Conservation (phyloP, 768 basidiomycete genomes). For the Amanita brunnescens region DNA sequence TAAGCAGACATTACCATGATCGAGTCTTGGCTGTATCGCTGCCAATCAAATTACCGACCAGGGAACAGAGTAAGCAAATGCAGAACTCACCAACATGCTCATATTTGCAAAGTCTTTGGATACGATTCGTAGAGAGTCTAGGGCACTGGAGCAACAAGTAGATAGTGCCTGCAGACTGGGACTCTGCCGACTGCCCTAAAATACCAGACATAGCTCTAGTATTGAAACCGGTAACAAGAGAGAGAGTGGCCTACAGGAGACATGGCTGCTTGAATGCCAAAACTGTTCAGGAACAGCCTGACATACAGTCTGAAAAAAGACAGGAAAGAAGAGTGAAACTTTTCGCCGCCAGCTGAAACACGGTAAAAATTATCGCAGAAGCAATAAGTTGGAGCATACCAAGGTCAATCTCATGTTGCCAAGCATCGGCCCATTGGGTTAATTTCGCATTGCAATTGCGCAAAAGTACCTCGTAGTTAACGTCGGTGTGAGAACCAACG, state of each 20-base stretch:
- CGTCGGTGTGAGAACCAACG: conserved; percentile 42
- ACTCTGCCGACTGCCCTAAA: conserved; percentile 44
- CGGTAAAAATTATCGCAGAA: conserved; percentile 5
- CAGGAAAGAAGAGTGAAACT: conserved; percentile 70
- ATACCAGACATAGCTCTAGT: conserved; percentile 4
- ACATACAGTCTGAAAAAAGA: conserved; percentile 72
- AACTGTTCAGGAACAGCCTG: conserved; percentile 76
- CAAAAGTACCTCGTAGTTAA: conserved; percentile 67
- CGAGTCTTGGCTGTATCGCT: conserved; percentile 83
- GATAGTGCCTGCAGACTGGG: conserved; percentile 63
- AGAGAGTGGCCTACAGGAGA: conserved; percentile 34
- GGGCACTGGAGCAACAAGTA: conserved; percentile 66
- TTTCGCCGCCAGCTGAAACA: conserved; percentile 53
- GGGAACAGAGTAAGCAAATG: background rate
- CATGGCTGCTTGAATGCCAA: conserved; percentile 64
- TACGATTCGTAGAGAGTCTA: conserved; percentile 62
- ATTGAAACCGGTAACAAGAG: background rate
- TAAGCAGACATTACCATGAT: conserved; percentile 84
- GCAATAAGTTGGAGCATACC: conserved; percentile 28
- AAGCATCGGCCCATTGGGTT: conserved; percentile 61
- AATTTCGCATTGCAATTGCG: conserved; percentile 65
- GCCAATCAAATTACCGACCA: conserved; percentile 10
- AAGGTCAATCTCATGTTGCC: conserved; percentile 66
- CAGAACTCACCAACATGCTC: conserved; percentile 55
- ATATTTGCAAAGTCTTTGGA: conserved; percentile 66